Evolutionary conservation across 805 yeast species (phyloP).

Genomic region (Yamadazyma ubonensis): DNA sequence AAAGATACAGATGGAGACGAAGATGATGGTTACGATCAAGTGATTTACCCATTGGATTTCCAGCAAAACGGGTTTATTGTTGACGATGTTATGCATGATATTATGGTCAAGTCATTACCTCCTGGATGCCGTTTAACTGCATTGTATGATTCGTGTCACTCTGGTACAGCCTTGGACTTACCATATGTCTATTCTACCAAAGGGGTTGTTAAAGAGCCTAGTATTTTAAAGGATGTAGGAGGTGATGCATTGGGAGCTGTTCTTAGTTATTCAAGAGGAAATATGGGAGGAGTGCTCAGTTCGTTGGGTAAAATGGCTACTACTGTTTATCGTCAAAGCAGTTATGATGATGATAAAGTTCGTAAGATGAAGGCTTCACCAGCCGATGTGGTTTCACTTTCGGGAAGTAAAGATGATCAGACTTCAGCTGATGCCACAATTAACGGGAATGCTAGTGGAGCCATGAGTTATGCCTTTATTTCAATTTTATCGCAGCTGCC

Average conservation of each 20-base stretch:
- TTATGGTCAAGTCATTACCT: constrained; percentile 37
- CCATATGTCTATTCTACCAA: constrained; percentile 41
- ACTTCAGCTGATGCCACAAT: constrained; percentile 40
- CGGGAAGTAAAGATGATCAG: constrained; percentile 43
- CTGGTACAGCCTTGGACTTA: constrained; percentile 41
- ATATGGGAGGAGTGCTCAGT: constrained; percentile 38
- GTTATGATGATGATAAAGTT: constrained; percentile 22
- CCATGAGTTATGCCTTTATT: constrained; percentile 41
- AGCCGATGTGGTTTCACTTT: constrained; percentile 37
- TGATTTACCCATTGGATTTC: constrained; percentile 38
- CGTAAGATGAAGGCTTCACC: constrained; percentile 32
- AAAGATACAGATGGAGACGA: constrained; percentile 39
- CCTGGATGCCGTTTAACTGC: constrained; percentile 40
- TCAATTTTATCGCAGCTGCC: constrained; percentile 26
- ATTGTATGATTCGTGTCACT: constrained; percentile 39
- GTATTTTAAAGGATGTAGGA: constrained; percentile 37
- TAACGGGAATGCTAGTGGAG: constrained; percentile 37
- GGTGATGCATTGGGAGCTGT: constrained; percentile 32
- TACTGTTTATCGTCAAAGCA: constrained; percentile 22
- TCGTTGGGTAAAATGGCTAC: constrained; percentile 35
- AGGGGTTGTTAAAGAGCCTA: constrained; percentile 41
- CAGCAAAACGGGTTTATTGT: constrained; percentile 31
- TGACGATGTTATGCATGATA: constrained; percentile 40
- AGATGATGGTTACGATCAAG: constrained; percentile 37
- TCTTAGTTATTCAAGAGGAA: constrained; percentile 32